phyloP scores from a whole-genome alignment of 495 filamentous ascomycete genomes.

The Hyaloscypha variabilis region DNA sequence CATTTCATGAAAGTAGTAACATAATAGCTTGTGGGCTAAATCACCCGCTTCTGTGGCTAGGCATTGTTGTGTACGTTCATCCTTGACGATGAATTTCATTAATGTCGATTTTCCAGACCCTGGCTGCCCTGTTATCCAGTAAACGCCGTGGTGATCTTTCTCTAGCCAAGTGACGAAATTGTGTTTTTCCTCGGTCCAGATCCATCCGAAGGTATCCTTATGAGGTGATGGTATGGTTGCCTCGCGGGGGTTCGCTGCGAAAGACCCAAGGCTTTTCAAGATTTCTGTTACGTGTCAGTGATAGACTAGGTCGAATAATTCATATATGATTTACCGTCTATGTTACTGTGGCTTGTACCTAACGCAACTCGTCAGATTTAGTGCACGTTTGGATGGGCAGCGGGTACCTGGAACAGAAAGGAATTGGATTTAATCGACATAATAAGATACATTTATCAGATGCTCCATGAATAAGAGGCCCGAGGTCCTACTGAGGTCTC shows the following conservation, averaged over 20 bases:
- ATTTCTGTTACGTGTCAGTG: background rate
- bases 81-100: background rate
- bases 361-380: too few relatives aligned
- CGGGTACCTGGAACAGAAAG: too few relatives aligned
- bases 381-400: too few relatives aligned
- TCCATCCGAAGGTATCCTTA: conserved; percentile 1
- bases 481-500: too few relatives aligned
- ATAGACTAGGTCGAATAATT: background rate
- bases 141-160: background rate
- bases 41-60: background rate
- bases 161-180: background rate
- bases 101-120: conserved; percentile 3
- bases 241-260: background rate
- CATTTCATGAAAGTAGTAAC: background rate
- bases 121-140: background rate
- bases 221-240: background rate
- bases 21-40: too few relatives aligned
- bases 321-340: background rate
- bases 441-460: too few relatives aligned
- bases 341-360: too few relatives aligned
- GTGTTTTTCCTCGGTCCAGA: background rate
- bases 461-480: too few relatives aligned
- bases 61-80: conserved; percentile 1
- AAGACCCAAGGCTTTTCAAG: background rate
- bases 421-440: too few relatives aligned